phyloP scores from a whole-genome alignment of 495 filamentous ascomycete species.

The Penicillium egyptiacum region DNA sequence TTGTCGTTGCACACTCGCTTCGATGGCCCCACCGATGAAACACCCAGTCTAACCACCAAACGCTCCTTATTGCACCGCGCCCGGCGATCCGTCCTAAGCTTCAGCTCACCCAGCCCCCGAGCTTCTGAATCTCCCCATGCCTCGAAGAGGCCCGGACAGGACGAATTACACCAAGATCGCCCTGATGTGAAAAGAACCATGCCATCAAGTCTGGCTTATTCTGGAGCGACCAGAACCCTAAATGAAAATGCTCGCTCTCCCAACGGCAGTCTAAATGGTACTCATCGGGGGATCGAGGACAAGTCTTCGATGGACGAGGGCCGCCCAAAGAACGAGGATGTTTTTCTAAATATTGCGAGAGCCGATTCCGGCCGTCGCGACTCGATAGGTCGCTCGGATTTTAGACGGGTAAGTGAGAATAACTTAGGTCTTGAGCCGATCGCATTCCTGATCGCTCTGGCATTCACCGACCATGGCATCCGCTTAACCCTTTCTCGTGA shows the following conservation, averaged over 20 bases:
- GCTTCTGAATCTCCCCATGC: conserved; percentile 31
- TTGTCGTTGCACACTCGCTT: conserved; percentile 11
- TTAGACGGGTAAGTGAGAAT: conserved; percentile 49
- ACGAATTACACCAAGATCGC: conserved; percentile 23
- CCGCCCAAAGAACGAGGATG: conserved; percentile 52
- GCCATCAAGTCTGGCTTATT: conserved; percentile 33
- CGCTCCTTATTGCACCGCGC: conserved; percentile 24
- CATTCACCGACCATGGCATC: conserved; percentile 2
- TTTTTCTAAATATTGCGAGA: conserved; percentile 64
- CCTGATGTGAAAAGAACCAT: conserved; percentile 41
- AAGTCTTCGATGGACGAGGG: conserved; percentile 32
- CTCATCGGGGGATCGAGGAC: conserved; percentile 26
- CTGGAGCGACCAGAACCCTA: conserved; percentile 32
- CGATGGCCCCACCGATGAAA: conserved; percentile 29
- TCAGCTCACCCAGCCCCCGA: conserved; percentile 28
- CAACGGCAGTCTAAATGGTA: conserved; percentile 21
- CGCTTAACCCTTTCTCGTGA: background rate
- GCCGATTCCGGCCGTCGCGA: conserved; percentile 51
- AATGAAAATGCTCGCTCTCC: conserved; percentile 31
- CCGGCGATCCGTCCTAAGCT: conserved; percentile 31
- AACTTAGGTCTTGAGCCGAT: background rate
- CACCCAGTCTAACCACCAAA: conserved; percentile 19
- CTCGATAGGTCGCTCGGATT: conserved; percentile 45
- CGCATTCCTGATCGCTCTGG: conserved; percentile 2
- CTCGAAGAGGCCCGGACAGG: conserved; percentile 30